Percentiles rank a stretch among this genome's conserved stretches.
Evolutionary conservation across 2,329 filamentous ascomycete genomes (phyloP).

Genomic region (Aureobasidium sp.): DNA sequence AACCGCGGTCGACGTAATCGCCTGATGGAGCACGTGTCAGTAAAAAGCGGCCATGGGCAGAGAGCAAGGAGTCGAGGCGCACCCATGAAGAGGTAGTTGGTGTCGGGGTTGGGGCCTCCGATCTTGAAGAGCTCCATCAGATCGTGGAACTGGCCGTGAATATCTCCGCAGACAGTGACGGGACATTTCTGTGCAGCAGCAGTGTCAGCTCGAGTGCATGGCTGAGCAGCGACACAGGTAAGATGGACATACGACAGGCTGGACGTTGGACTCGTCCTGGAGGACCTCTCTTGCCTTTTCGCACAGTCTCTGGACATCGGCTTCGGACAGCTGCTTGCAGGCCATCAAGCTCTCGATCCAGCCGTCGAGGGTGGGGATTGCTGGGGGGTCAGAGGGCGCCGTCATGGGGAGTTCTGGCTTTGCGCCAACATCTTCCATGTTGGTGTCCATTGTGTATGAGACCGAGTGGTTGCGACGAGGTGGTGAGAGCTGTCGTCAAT

Average conservation of each 20-base stretch:
- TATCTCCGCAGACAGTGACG: slow-evolving; percentile 97
- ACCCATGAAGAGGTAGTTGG: slow-evolving; percentile 99
- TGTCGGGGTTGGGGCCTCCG: slow-evolving; percentile 93
- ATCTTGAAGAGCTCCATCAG: slow-evolving; percentile 99
- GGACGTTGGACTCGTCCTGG: slow-evolving; percentile 96
- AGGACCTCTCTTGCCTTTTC: slow-evolving; percentile 97
- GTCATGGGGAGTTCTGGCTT: slow-evolving; percentile 65
- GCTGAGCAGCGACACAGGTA: background rate
- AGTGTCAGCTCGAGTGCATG: background rate
- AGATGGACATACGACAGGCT: slow-evolving; percentile 74
- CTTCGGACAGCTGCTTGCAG: slow-evolving; percentile 95
- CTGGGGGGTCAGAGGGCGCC: slow-evolving; percentile 70
- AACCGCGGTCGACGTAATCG: slow-evolving; percentile 97
- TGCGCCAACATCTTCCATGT: slow-evolving; percentile 96
- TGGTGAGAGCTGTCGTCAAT: background rate
- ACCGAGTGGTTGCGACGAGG: background rate
- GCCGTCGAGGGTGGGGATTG: slow-evolving; percentile 86
- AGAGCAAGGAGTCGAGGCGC: slow-evolving; percentile 27
- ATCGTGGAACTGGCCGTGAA: slow-evolving; percentile 98
- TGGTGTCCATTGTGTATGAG: slow-evolving; percentile 67
- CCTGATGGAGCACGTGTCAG: slow-evolving; percentile 42
- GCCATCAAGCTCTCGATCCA: slow-evolving; percentile 98
- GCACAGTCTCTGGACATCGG: slow-evolving; percentile 91
- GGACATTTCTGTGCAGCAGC: slow-evolving; percentile 64
- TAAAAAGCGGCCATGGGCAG: background rate